Conservation (phyloP, 305 asterid genomes). For the Andrographis paniculata region DNA sequence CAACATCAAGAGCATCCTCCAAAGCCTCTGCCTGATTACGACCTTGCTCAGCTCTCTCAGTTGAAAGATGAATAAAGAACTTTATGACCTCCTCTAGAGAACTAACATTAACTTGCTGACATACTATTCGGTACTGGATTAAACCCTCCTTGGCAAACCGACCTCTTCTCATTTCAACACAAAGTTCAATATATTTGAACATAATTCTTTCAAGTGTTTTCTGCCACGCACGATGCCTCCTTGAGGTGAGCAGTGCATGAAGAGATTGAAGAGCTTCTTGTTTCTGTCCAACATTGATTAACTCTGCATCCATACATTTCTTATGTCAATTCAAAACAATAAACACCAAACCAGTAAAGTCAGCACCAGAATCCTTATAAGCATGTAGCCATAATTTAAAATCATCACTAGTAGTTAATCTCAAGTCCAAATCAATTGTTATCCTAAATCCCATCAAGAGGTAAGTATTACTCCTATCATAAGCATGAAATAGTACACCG, state of each 20-base stretch:
- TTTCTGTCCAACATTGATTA: slow-evolving; percentile 63
- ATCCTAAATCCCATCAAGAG: too few species aligned
- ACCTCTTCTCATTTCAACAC: slow-evolving; percentile 70
- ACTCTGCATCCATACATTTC: slow-evolving; percentile 34
- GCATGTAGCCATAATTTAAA: too few species aligned
- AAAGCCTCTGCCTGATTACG: slow-evolving; percentile 59
- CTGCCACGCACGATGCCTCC: slow-evolving; percentile 66
- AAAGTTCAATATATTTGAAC: slow-evolving; percentile 63
- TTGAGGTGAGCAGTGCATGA: slow-evolving; percentile 54
- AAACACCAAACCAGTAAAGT: not conserved
- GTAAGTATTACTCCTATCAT: too few species aligned
- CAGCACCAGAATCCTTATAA: not conserved
- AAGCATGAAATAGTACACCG: too few species aligned
- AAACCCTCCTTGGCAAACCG: slow-evolving; percentile 65
- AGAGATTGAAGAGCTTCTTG: slow-evolving; percentile 67
- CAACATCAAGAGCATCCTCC: slow-evolving; percentile 65
- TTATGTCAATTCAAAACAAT: not conserved
- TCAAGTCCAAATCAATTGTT: too few species aligned
- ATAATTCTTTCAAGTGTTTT: slow-evolving; percentile 53
- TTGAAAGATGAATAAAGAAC: slow-evolving; percentile 59
- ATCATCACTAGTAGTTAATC: too few species aligned
- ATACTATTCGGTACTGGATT: slow-evolving; percentile 53
- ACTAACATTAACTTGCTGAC: slow-evolving; percentile 61
- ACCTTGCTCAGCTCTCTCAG: slow-evolving; percentile 57
- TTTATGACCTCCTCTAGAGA: slow-evolving; percentile 66